Evolutionary conservation across 192 early-diverging fungal genomes (phyloP), one percentile per base, ranked within the genome.

Genomic region (Rhizoclosmatium globosum): DNA sequence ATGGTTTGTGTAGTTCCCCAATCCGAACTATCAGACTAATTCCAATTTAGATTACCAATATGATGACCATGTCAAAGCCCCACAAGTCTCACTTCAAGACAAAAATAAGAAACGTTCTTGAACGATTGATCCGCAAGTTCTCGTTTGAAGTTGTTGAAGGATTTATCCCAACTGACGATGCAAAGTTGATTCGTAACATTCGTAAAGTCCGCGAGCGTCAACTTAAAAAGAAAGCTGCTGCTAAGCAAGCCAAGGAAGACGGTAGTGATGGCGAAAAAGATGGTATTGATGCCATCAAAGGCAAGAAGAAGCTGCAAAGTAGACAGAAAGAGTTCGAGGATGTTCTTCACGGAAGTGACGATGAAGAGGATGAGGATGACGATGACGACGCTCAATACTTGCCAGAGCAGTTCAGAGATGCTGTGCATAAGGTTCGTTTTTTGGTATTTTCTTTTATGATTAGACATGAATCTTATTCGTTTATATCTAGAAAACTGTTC

Each of bases 171-270:
- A 93, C 96, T 78, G 90, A 89, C 56, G 96, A 98, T 85, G 83
- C 87, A 79, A 97, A 96, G 87, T 84, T 99, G 17, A 86, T 99
- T 57, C 69, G 85, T 70, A 99, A 98, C 82, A 99, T 99, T 84
- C 90, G 92, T 71, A 98, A 98, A 84, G 90, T 94, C 60, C 90
- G 93, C 72, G 92, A 95, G 79, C 88, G 94, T 46, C 85, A 39
- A 92, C 43, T 96, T 98, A 90, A 91, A 92, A 46, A 90, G 86
- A 21, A 0, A 42, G 70, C 70, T 11, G 39, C 68, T 69, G 39
- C 68, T 19, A 47, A 81, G 48, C 80, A 78, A 46, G 72, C 87
- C 80, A 68, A 77, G 84, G 45, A 86, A 17, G 82, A 89, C 1
- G 82, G 79, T 4, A 76, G 71, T 13, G 81, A 79, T 38, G 93